A percentile compares a stretch with the other conserved stretches of the same genome.
Evolutionary conservation across 2,329 filamentous ascomycete genomes (phyloP).

Genomic region (Neonectria neomacrospora): DNA sequence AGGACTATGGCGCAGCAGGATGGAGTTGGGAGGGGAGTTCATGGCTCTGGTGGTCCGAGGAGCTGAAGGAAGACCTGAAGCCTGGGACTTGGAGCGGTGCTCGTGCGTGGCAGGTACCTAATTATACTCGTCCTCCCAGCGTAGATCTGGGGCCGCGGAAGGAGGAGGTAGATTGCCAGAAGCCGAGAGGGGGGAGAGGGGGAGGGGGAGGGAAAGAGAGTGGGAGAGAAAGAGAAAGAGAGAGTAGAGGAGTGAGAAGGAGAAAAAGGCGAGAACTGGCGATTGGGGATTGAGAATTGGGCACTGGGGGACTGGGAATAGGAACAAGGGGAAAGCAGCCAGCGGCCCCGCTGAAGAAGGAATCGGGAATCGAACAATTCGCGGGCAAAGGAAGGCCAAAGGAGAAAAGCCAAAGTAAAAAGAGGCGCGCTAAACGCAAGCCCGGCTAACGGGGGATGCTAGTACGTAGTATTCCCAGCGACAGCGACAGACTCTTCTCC

Average conservation of each 20-base stretch:
- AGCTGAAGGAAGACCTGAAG: conserved; percentile 2
- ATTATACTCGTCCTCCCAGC: background rate
- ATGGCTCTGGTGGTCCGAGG: conserved; percentile 28
- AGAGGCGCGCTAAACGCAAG: conserved; percentile 24
- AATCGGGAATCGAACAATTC: conserved; percentile 12
- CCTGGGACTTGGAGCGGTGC: background rate
- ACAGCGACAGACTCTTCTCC: background rate
- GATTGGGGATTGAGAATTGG: conserved; percentile 7
- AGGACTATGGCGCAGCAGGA: conserved; percentile 25
- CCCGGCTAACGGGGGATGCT: background rate
- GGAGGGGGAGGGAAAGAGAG: background rate
- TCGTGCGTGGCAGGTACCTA: too few relatives aligned
- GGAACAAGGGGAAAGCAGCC: background rate
- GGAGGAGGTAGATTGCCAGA: too few relatives aligned
- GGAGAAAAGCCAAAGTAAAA: background rate
- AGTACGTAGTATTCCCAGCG: background rate
- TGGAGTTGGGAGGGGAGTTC: conserved; percentile 43
- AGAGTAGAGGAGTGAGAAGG: too few relatives aligned
- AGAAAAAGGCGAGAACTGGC: too few relatives aligned
- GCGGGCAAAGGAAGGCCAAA: background rate
- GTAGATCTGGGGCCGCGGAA: background rate
- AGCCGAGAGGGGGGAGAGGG: conserved; percentile 26
- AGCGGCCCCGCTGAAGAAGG: conserved; percentile 2
- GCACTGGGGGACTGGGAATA: background rate
- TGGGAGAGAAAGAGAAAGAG: too few relatives aligned